Conservation (phyloP, 352 stramenopile species). For the Albugo candida region DNA sequence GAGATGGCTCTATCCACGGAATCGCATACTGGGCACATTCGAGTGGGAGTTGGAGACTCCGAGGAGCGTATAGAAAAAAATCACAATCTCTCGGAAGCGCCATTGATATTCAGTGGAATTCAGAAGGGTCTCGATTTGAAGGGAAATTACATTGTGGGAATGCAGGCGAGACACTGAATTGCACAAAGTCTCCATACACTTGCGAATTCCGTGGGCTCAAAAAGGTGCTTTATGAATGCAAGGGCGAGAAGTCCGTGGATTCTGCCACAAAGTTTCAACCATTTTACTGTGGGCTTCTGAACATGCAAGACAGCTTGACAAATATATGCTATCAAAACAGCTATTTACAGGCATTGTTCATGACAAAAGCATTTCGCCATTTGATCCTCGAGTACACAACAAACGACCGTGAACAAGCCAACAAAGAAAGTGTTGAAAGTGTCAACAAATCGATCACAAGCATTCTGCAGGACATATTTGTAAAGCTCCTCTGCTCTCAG, state of each 20-base stretch:
- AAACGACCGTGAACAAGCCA: conserved; percentile 9
- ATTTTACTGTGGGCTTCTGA: conserved; percentile 70
- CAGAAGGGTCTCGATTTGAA: conserved; percentile 31
- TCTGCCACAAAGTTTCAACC: conserved; percentile 16
- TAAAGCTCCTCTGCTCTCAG: conserved; percentile 47
- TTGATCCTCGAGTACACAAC: conserved; percentile 40
- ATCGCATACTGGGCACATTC: conserved; percentile 18
- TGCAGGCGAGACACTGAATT: conserved; percentile 65
- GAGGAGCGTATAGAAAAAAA: conserved; percentile 47
- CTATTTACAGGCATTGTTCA: conserved; percentile 74
- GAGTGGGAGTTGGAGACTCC: conserved; percentile 43
- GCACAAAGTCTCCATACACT: conserved; percentile 21
- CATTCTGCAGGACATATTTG: conserved; percentile 54
- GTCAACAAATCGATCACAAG: conserved; percentile 14
- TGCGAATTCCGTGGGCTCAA: conserved; percentile 47
- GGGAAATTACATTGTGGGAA: conserved; percentile 76
- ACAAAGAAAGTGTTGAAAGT: conserved; percentile 7
- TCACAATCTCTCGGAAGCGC: conserved; percentile 52
- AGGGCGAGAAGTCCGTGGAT: no score
- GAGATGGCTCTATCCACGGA: conserved; percentile 41
- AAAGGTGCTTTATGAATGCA: neutral
- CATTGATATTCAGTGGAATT: conserved; percentile 42
- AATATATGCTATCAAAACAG: conserved; percentile 85
- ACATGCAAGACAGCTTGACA: conserved; percentile 80
- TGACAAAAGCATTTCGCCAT: conserved; percentile 65